Conservation (phyloP, 1,284 basidiomycete genomes). For the Trametes pubescens region DNA sequence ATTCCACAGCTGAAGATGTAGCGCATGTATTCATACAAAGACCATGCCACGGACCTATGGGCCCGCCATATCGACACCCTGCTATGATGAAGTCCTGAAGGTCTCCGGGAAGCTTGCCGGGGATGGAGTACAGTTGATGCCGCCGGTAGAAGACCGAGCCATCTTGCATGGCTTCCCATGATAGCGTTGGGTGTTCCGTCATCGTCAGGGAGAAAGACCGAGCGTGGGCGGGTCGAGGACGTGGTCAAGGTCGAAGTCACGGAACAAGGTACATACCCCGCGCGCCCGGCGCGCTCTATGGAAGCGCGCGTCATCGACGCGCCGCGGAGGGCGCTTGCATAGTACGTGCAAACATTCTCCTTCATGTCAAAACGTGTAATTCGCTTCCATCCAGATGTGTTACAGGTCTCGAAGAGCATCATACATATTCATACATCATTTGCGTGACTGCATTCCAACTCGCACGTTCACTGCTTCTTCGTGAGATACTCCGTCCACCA, state of each 20-base stretch:
- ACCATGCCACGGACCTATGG: conserved; percentile 68
- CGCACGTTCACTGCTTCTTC: conserved; percentile 10
- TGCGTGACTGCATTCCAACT: conserved; percentile 56
- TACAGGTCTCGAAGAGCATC: background rate
- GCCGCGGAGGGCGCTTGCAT: background rate
- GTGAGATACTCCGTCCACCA: conserved; percentile 68
- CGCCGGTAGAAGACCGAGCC: conserved; percentile 82
- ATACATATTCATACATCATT: conserved; percentile 19
- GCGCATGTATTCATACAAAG: conserved; percentile 9
- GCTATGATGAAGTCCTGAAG: conserved; percentile 85
- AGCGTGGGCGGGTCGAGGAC: background rate
- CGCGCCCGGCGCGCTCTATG: background rate
- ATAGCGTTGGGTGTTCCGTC: conserved; percentile 74
- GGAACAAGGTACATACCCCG: background rate
- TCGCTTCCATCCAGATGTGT: no score
- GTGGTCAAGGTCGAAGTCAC: background rate
- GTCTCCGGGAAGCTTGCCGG: conserved; percentile 77
- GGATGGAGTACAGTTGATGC: conserved; percentile 85
- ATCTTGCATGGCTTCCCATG: conserved; percentile 85
- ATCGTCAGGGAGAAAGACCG: conserved; percentile 36
- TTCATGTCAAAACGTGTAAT: no score
- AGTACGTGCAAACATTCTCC: no score
- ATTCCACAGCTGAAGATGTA: conserved; percentile 5
- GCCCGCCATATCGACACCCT: conserved; percentile 88
- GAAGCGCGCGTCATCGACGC: conserved; percentile 3